phyloP scores from a whole-genome alignment of 2,329 filamentous ascomycete genomes.

The Pseudogymnoascus verrucosus region DNA sequence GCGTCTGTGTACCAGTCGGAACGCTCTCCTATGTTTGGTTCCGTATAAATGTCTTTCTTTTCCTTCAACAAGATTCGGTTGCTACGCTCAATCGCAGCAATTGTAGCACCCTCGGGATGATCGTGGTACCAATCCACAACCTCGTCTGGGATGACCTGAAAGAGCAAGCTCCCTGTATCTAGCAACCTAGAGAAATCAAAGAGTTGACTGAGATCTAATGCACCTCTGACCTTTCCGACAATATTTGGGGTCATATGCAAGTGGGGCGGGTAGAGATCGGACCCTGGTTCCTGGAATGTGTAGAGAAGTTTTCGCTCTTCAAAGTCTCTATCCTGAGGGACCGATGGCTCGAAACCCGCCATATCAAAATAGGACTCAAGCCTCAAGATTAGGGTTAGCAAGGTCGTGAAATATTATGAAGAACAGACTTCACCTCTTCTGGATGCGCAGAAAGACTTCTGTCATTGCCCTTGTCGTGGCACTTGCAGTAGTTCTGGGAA shows the following conservation, averaged over 20 bases:
- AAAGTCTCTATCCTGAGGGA: not conserved
- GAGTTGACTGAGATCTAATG: not conserved
- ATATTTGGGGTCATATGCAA: not conserved
- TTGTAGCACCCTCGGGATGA: slow-evolving; percentile 6
- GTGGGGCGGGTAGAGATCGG: not conserved
- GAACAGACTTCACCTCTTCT: not conserved
- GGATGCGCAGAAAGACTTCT: not conserved
- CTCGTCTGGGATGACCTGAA: not conserved
- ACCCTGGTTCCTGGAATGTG: not conserved
- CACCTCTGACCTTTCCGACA: not conserved
- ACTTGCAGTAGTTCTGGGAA: not conserved
- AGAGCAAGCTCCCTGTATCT: not conserved
- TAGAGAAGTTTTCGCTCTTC: not conserved
- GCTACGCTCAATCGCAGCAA: slow-evolving; percentile 11
- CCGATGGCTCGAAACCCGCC: not conserved
- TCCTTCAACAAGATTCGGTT: slow-evolving; percentile 15
- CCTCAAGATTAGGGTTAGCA: not conserved
- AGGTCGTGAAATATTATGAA: not conserved
- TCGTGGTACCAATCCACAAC: slow-evolving; percentile 5
- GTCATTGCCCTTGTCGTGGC: not conserved
- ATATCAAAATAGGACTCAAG: not conserved
- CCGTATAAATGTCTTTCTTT: slow-evolving; percentile 23
- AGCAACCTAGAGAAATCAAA: not conserved
- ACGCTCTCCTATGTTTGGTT: slow-evolving; percentile 22
- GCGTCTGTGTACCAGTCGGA: slow-evolving; percentile 25